These are phyloP conservation scores for Setomelanomma holmii DNA, from an alignment of 2,329 filamentous ascomycete species.

Conservation along the genomic window DNA sequence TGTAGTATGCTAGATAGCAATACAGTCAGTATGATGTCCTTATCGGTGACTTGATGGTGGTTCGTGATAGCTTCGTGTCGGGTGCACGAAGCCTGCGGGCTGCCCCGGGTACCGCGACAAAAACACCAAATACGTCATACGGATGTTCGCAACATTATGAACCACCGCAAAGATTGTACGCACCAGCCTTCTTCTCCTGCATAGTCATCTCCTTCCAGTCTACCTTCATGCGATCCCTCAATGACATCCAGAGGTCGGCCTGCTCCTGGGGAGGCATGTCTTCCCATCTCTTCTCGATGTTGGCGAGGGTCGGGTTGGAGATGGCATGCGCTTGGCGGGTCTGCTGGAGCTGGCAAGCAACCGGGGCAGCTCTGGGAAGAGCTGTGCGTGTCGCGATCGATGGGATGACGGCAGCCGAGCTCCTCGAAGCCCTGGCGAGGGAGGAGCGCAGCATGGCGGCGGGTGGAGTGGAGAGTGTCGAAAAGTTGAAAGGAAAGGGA, in stretches of 20 bases:
- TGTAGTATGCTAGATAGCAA: slow-evolving; percentile 85
- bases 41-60: slow-evolving; percentile 13
- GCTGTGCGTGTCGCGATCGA: slow-evolving; percentile 46
- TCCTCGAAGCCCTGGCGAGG: slow-evolving; percentile 47
- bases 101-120: slow-evolving; percentile 27
- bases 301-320: slow-evolving; percentile 94
- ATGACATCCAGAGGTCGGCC: slow-evolving; percentile 97
- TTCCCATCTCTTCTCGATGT: slow-evolving; percentile 99
- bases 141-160: slow-evolving; percentile 20
- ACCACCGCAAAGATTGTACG: slow-evolving; percentile 54
- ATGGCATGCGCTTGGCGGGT: slow-evolving; percentile 83
- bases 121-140: slow-evolving; percentile 41
- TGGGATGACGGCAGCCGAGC: slow-evolving; percentile 44
- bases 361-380: slow-evolving; percentile 40
- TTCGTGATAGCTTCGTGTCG: slow-evolving; percentile 16
- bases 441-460: slow-evolving; percentile 50
- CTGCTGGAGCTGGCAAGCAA: slow-evolving; percentile 57
- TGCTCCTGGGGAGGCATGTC: slow-evolving; percentile 97
- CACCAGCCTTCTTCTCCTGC: slow-evolving; percentile 99
- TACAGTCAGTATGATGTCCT: slow-evolving; percentile 28
- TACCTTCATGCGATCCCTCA: slow-evolving; percentile 98
- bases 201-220: slow-evolving; percentile 95
- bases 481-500: slow-evolving; percentile 41
- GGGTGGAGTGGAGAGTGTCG: slow-evolving; percentile 49
- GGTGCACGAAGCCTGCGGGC: slow-evolving; percentile 22